Evolutionary conservation across 2,329 filamentous ascomycete genomes (phyloP).

Genomic region (Phaeophleospora eucalypticola): DNA sequence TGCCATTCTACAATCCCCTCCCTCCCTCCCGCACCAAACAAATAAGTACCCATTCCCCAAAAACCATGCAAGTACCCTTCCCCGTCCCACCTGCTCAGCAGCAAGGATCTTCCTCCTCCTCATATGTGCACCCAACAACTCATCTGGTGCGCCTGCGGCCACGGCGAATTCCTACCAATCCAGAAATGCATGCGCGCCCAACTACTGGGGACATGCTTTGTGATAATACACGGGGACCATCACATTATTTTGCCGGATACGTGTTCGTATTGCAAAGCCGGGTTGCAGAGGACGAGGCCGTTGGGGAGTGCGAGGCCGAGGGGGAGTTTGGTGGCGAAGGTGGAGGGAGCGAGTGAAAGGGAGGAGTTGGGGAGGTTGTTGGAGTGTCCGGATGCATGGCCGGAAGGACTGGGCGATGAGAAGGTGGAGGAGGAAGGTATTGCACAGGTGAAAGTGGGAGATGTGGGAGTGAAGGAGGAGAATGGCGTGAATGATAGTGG

Average conservation of each 20-base stretch:
- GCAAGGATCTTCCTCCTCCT: too few relatives aligned
- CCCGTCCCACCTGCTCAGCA: too few relatives aligned
- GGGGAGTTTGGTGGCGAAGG: constrained; percentile 9
- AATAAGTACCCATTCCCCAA: too few relatives aligned
- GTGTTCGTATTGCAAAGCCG: constrained; percentile 29
- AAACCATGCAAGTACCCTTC: too few relatives aligned
- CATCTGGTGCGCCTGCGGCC: constrained; percentile 33
- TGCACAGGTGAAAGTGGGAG: background rate
- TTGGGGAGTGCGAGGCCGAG: constrained; percentile 17
- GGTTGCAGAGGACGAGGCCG: constrained; percentile 15
- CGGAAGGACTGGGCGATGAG: background rate
- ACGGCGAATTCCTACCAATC: constrained; percentile 32
- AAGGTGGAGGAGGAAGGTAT: background rate
- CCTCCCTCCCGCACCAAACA: background rate
- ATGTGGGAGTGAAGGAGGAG: constrained; percentile 1
- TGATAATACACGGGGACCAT: constrained; percentile 28
- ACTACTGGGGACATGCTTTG: constrained; percentile 24
- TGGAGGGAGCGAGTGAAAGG: constrained; percentile 7
- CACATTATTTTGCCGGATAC: constrained; percentile 18
- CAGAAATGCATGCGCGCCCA: constrained; percentile 19
- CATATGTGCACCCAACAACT: constrained; percentile 33
- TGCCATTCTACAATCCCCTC: background rate
- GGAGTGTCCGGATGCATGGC: background rate
- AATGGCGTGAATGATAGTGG: background rate
- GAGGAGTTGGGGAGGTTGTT: constrained; percentile 11